Evolutionary conservation across 768 basidiomycete species (phyloP).

Genomic region (Trametes punicea): DNA sequence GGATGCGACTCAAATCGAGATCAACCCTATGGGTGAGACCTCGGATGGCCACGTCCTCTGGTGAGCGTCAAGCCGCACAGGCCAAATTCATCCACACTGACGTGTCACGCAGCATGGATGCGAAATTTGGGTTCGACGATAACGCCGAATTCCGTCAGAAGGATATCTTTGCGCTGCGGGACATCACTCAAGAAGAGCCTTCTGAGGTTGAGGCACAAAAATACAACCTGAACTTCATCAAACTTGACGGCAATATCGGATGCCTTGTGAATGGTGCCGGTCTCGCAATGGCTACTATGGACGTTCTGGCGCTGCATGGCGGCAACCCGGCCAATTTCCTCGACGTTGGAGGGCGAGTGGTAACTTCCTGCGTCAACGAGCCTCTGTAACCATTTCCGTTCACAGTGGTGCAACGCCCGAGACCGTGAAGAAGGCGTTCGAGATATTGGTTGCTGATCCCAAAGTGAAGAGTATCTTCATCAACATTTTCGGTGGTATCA

Average conservation of each 20-base stretch:
- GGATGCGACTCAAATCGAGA: conserved; percentile 99
- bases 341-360: conserved; percentile 86
- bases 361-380: background rate
- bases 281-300: conserved; percentile 99
- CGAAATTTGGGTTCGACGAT: conserved; percentile 99
- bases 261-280: conserved; percentile 99
- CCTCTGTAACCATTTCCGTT: background rate
- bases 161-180: conserved; percentile 85
- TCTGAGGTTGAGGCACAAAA: conserved; percentile 98
- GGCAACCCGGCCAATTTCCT: conserved; percentile 98
- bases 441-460: conserved; percentile 85
- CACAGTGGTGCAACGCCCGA: conserved; percentile 94
- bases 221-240: conserved; percentile 96
- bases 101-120: conserved; percentile 81
- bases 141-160: conserved; percentile 98
- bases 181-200: conserved; percentile 92
- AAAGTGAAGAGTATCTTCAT: conserved; percentile 99
- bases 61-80: conserved; percentile 39
- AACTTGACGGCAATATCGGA: conserved; percentile 95
- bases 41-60: conserved; percentile 90
- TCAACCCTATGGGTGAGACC: conserved; percentile 95
- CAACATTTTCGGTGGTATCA: conserved; percentile 97
- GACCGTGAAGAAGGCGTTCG: conserved; percentile 99
- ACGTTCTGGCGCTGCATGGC: conserved; percentile 94
- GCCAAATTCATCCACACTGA: background rate